Evolutionary conservation across 176 grass and related monocot species (phyloP).

Genomic region (Poa pratensis): DNA sequence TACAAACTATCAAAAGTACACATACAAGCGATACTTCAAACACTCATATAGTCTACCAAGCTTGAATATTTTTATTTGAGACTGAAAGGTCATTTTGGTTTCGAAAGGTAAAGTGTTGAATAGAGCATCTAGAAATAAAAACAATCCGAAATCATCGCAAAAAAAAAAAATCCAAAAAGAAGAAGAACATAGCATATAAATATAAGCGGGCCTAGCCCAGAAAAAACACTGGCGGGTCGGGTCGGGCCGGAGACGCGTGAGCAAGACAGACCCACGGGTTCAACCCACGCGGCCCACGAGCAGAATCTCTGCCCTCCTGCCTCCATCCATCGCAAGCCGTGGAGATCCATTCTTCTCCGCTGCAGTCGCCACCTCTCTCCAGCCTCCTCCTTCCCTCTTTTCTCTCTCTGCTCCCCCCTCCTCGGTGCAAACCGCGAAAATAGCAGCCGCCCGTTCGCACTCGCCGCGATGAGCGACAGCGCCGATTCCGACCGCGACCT

Average conservation of each 20-base stretch:
- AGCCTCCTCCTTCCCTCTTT: neutral
- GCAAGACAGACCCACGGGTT: neutral
- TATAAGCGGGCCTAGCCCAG: neutral
- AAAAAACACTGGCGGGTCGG: neutral
- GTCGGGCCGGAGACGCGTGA: too few species aligned
- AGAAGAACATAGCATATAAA: neutral
- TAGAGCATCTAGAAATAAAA: neutral
- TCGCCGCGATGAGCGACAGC: conserved; percentile 56
- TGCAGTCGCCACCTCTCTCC: conserved; percentile 31
- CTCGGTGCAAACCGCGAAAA: conserved; percentile 61
- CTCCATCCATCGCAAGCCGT: conserved; percentile 52
- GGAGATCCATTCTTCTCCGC: conserved; percentile 57
- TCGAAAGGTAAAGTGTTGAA: too few species aligned
- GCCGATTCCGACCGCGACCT: conserved; percentile 44
- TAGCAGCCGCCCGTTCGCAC: conserved; percentile 50
- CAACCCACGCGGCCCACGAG: neutral
- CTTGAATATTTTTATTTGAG: too few species aligned
- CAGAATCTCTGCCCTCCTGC: neutral
- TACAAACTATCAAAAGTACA: too few species aligned
- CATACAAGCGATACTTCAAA: too few species aligned
- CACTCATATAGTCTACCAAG: too few species aligned
- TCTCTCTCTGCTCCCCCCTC: neutral
- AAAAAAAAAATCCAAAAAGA: neutral
- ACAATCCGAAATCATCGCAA: too few species aligned
- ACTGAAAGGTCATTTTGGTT: too few species aligned